phyloP scores from a whole-genome alignment of 2,329 filamentous ascomycete genomes.

The Aspergillus hiratsukae region DNA sequence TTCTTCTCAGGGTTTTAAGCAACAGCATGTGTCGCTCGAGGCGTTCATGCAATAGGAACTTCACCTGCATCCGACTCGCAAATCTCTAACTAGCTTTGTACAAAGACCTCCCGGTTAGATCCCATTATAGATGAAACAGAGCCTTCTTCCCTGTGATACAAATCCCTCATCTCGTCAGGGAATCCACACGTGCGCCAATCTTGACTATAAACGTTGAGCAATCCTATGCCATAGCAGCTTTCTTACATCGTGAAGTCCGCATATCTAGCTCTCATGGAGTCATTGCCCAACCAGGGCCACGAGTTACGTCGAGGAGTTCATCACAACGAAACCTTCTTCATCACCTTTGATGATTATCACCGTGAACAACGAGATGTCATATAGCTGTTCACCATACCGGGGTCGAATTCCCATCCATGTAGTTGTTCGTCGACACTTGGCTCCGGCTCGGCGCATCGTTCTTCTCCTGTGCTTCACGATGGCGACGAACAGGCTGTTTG shows the following conservation, averaged over 20 bases:
- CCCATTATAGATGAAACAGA: neutral
- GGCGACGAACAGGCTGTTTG: neutral
- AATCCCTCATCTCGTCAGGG: neutral
- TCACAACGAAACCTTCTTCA: neutral
- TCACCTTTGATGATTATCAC: neutral
- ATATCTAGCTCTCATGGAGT: neutral
- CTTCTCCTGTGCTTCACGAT: neutral
- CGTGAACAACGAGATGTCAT: neutral
- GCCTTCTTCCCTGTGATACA: neutral
- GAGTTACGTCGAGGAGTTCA: neutral
- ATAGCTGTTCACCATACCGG: neutral
- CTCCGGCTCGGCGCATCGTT: neutral
- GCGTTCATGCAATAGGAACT: neutral
- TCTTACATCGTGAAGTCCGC: neutral
- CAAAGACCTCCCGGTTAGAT: neutral
- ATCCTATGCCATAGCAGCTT: neutral
- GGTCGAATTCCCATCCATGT: neutral
- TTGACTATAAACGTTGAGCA: neutral
- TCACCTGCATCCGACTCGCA: neutral
- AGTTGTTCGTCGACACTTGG: neutral
- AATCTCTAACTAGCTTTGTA: neutral
- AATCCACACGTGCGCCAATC: neutral
- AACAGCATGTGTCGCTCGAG: neutral
- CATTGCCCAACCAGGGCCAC: neutral
- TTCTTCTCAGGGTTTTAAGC: conserved; percentile 15